Conservation (phyloP, 1,284 basidiomycete species). For the Pseudozyma pruni region DNA sequence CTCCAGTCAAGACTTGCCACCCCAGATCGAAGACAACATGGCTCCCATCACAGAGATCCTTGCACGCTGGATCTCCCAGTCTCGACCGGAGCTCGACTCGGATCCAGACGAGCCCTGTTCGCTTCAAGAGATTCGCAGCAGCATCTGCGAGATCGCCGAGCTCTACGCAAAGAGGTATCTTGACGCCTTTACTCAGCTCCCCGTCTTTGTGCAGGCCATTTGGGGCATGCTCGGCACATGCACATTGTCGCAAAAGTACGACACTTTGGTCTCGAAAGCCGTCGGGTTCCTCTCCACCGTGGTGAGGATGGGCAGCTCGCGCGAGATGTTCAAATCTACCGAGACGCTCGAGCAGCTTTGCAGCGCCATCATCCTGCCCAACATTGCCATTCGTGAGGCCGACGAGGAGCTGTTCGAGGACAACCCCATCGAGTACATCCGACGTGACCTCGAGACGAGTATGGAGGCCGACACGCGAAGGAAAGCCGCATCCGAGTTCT, state of each 20-base stretch:
- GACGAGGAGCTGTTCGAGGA: conserved; percentile 98
- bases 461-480: conserved; percentile 78
- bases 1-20: conserved; percentile 92
- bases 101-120: conserved; percentile 85
- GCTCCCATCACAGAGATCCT: conserved; percentile 65
- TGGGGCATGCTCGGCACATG: conserved; percentile 87
- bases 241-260: conserved; percentile 79
- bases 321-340: conserved; percentile 72
- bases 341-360: conserved; percentile 85
- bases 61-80: conserved; percentile 59
- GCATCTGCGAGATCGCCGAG: conserved; percentile 91
- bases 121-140: conserved; percentile 85
- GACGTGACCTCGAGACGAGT: conserved; percentile 81
- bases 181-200: conserved; percentile 84
- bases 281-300: conserved; percentile 91
- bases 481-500: conserved; percentile 91
- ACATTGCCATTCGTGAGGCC: conserved; percentile 85
- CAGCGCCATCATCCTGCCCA: conserved; percentile 91
- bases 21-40: conserved; percentile 90
- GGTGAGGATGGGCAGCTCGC: conserved; percentile 75
- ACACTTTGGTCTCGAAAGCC: conserved; percentile 90
- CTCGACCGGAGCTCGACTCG: conserved; percentile 50
- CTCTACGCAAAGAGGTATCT: conserved; percentile 91
- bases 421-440: conserved; percentile 93
- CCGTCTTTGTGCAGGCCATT: conserved; percentile 86